Conservation (phyloP, 208 protist species). For the Naegleria gruberi region DNA sequence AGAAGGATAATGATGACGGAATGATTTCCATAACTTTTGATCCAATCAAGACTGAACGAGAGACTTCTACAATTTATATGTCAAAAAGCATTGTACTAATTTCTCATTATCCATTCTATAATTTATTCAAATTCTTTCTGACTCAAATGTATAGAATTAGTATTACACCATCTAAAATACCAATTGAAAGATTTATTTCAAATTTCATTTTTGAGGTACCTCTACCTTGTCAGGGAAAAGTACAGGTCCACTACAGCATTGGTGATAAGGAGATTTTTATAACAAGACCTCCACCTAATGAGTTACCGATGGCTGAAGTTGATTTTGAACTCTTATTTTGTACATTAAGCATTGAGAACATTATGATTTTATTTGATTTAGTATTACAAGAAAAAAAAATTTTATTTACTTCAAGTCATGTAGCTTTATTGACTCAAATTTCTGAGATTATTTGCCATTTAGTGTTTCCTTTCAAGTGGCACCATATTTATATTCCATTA, state of each 20-base stretch:
- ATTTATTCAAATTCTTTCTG: slow-evolving; percentile 23
- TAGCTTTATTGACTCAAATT: background rate
- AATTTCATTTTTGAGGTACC: slow-evolving; percentile 18
- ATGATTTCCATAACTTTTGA: background rate
- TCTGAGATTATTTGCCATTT: background rate
- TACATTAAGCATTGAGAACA: background rate
- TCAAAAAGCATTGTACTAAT: slow-evolving; percentile 14
- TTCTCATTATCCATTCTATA: slow-evolving; percentile 19
- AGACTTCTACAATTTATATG: background rate
- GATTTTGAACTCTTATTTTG: slow-evolving; percentile 8
- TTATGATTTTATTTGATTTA: background rate
- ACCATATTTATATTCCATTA: slow-evolving; percentile 38
- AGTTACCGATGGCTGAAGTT: slow-evolving; percentile 16
- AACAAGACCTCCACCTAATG: slow-evolving; percentile 11
- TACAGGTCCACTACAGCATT: background rate
- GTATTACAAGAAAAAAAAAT: slow-evolving; percentile 14
- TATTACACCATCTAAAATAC: background rate
- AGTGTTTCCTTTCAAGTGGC: slow-evolving; percentile 31
- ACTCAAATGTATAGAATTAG: slow-evolving; percentile 4
- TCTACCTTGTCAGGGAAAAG: slow-evolving; percentile 6
- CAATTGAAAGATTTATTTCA: slow-evolving; percentile 12
- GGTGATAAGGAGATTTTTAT: background rate
- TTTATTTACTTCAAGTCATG: background rate
- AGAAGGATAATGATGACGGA: background rate
- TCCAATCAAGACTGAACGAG: background rate